Evolutionary conservation across 495 filamentous ascomycete genomes (phyloP).

Genomic region (Penicillium flavigenum): DNA sequence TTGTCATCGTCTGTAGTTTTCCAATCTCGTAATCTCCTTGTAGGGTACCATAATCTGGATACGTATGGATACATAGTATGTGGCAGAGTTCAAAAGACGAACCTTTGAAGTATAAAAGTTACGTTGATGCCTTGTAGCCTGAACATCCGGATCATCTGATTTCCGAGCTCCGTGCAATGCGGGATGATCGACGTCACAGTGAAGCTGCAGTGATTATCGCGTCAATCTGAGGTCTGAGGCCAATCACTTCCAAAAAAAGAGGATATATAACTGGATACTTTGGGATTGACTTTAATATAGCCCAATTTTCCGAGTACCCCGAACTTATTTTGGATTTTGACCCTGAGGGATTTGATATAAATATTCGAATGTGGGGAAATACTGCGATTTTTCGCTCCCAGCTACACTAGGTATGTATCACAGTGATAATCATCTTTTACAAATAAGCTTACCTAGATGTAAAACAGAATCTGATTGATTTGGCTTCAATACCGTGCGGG

Average conservation of each 20-base stretch:
- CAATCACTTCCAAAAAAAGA: not conserved
- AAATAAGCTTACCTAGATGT: not conserved
- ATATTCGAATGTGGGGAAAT: slow-evolving; percentile 17
- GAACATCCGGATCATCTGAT: slow-evolving; percentile 18
- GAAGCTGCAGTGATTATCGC: slow-evolving; percentile 9
- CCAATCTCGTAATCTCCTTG: not conserved
- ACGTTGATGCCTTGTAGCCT: slow-evolving; percentile 23
- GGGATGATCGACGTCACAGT: slow-evolving; percentile 37
- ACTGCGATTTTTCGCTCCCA: slow-evolving; percentile 11
- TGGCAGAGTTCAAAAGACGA: no score
- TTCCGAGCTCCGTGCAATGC: slow-evolving; percentile 23
- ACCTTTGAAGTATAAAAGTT: not conserved
- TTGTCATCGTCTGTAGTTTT: not conserved
- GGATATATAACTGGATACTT: not conserved
- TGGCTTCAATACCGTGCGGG: slow-evolving; percentile 16
- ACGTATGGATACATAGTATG: no score
- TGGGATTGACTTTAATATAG: not conserved
- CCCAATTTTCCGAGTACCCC: not conserved
- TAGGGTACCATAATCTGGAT: not conserved
- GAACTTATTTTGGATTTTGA: not conserved
- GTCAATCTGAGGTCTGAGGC: slow-evolving; percentile 8
- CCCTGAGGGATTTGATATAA: not conserved
- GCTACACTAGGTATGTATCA: not conserved
- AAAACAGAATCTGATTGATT: not conserved
- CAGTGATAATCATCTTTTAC: not conserved